Conservation (phyloP, 2,329 filamentous ascomycete species). For the Penicillium frequentans region DNA sequence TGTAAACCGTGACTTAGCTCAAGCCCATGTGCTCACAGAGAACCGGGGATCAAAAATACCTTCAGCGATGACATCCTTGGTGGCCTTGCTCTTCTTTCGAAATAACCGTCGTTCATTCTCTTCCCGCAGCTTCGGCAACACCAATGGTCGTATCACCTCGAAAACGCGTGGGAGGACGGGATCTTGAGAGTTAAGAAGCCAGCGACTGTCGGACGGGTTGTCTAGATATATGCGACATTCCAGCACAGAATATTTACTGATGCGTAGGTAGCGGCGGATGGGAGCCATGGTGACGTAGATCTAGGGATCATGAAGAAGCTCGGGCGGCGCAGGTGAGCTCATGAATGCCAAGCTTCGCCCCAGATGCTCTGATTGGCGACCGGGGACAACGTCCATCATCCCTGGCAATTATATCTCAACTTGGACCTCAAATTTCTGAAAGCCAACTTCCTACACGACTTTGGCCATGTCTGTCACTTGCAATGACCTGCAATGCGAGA, state of each 20-base stretch:
- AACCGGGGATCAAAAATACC: constrained; percentile 78
- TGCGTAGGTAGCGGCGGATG: constrained; percentile 83
- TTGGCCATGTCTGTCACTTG: neutral
- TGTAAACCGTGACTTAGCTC: constrained; percentile 37
- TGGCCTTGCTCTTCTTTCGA: constrained; percentile 74
- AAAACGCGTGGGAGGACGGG: constrained; percentile 81
- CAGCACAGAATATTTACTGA: constrained; percentile 91
- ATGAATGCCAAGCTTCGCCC: constrained; percentile 16
- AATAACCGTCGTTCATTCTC: constrained; percentile 64
- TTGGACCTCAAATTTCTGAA: neutral
- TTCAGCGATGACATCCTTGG: constrained; percentile 83
- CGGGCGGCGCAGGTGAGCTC: constrained; percentile 8
- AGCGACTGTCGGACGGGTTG: constrained; percentile 76
- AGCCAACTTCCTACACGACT: neutral
- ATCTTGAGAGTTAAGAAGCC: constrained; percentile 78
- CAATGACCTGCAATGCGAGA: neutral
- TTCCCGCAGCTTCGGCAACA: constrained; percentile 87
- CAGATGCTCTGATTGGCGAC: constrained; percentile 20
- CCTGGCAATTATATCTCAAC: neutral
- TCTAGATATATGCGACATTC: constrained; percentile 96
- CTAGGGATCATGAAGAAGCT: neutral
- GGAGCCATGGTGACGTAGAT: constrained; percentile 68
- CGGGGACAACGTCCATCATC: neutral
- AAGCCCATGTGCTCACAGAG: neutral
- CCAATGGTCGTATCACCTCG: constrained; percentile 77